Evolutionary conservation across 345 rosid genomes (phyloP), one percentile per base, ranked within the genome.

Genomic region (Melaleuca alternifolia): DNA sequence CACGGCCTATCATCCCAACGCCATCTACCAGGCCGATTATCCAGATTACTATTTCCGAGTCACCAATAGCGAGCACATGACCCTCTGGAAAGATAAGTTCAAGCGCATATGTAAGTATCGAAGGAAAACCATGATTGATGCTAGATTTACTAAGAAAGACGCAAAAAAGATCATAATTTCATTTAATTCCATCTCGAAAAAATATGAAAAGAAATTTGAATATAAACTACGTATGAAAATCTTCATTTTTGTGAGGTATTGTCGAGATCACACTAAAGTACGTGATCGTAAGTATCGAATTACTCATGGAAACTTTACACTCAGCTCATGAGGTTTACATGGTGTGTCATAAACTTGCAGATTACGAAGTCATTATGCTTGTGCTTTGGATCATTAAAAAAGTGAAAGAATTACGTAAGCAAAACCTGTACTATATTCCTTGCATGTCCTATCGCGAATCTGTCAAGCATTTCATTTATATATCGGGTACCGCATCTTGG

Each of bases 71-170:
- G 87, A 84, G 76, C 88, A 86, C 50, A 84, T 84, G 86, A 51
- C 77, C 28, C 23, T 30, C 10, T 37, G 84, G 56, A 89, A 89
- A 54, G 85, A 87, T 18, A 89, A 83, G 51, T 87, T 89, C 89
- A 89, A 59, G 54, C 88, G 83, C 46, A 89, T 87, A 37, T 77
- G 89, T 87, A 77, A 83, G 90, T 65, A 28, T 23, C 61, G 8
- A 15, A 8, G 23, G 23, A 37, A 65, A 65, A 65, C 1, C 48
- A 52, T 18, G 24, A 28, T 54, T 3, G 59, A 21, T 65, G 46
- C 11, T 15, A 11, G 33, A 13, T 51, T 14, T 48, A 83, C 26
- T 51, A 51, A n/a, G n/a, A 24, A 83, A 30, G 56, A 51, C 24
- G 3, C 11, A 28, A 21, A 13, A n/a, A 28, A 16, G 11, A 48